Evolutionary conservation across 1,284 basidiomycete species (phyloP), one percentile per base, ranked within the genome.

Genomic region (Microbotryomycetes sp.): DNA sequence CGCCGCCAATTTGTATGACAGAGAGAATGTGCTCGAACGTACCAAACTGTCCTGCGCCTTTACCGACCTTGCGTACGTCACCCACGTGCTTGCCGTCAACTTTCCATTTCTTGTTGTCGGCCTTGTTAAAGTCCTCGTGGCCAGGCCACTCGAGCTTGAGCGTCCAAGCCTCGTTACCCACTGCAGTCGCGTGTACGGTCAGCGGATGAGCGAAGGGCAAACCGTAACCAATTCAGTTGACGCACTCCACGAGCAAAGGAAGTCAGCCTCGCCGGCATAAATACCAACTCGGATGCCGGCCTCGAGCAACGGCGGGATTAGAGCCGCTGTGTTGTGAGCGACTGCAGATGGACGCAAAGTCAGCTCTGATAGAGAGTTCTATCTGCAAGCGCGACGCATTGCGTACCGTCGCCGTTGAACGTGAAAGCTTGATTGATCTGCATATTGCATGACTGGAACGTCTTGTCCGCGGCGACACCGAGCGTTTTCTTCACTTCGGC

Each of bases 211-310:
- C 5, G 9, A 31, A 46, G n/a, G n/a, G 23, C 7, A 46, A 45
- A 26, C 45, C 54, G 35, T 11, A 41, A 41, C 11, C 18, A 41
- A 41, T 41, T 9, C 35, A 9, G 18, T 41, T 11, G 18, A 41
- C 35, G 9, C 35, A 41, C 35, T 41, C 35, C 35, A 41, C 35
- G 35, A 41, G 57, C 58, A 74, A 70, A 76, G 86, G 78, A 86
- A 85, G 75, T 92, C 91, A 80, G 87, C 85, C 70, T 88, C 86
- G 26, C 88, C 89, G 58, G 88, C 87, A 71, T 91, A 92, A 41
- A 91, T 84, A 45, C 92, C 77, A 35, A 93, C 77, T 59, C 88
- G 78, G 54, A 92, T 79, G 47, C 87, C 88, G 61, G 83, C 82
- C 59, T 88, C 81, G 57, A 93, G 79, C 7, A 94, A 78, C 49